Conservation (phyloP, 768 basidiomycete species). For the Lepiota brunneoincarnata region DNA sequence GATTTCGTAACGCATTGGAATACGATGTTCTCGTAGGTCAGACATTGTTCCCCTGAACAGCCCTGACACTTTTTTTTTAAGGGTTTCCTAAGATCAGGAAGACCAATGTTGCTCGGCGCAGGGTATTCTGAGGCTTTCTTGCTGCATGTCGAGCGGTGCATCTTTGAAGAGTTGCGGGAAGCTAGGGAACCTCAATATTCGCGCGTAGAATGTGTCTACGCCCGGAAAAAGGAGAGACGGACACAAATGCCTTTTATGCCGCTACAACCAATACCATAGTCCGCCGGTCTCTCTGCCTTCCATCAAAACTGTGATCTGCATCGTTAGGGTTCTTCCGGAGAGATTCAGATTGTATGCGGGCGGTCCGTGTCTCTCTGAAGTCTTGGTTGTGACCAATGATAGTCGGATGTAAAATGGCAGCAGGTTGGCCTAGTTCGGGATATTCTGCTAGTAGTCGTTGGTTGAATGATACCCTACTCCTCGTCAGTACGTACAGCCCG, state of each 20-base stretch:
- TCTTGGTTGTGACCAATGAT: too few species aligned
- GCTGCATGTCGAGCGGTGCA: slow-evolving; percentile 49
- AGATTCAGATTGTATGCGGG: too few species aligned
- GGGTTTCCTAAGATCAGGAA: slow-evolving; percentile 63
- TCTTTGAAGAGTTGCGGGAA: slow-evolving; percentile 49
- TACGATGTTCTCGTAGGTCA: slow-evolving; percentile 53
- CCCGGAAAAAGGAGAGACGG: slow-evolving; percentile 37
- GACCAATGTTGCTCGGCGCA: slow-evolving; percentile 65
- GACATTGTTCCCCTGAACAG: neutral
- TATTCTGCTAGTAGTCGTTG: too few species aligned
- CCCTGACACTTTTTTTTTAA: slow-evolving; percentile 20
- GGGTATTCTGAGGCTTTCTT: slow-evolving; percentile 56
- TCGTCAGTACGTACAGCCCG: too few species aligned
- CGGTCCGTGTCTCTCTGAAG: too few species aligned
- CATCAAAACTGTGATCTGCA: too few species aligned
- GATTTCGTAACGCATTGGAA: slow-evolving; percentile 34
- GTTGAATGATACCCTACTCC: too few species aligned
- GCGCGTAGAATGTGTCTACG: slow-evolving; percentile 59
- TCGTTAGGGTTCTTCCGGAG: too few species aligned
- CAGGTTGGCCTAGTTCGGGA: too few species aligned
- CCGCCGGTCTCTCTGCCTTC: too few species aligned
- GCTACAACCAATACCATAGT: neutral
- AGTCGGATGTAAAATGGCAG: too few species aligned
- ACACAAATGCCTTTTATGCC: neutral
- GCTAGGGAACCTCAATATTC: slow-evolving; percentile 47